Evolutionary conservation across 306 rosid genomes (phyloP).

Genomic region (Citrullus mucosospermus): DNA sequence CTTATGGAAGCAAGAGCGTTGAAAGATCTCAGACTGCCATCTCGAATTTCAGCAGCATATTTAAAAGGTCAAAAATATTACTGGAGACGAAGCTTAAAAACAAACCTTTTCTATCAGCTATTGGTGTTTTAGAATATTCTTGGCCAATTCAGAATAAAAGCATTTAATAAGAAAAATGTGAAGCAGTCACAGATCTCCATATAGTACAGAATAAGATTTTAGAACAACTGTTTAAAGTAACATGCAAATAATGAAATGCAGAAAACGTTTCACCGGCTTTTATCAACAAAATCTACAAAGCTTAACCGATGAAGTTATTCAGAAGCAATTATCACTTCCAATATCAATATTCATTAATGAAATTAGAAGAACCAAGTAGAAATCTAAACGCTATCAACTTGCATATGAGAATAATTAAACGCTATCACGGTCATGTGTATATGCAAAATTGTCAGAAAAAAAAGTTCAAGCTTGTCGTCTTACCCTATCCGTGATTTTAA

Average conservation of each 20-base stretch:
- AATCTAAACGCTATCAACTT: not conserved
- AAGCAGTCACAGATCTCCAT: not conserved
- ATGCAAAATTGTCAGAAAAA: not conserved
- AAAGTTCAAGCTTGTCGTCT: not conserved
- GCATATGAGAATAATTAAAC: not conserved
- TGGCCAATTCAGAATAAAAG: not conserved
- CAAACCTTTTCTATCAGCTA: not conserved
- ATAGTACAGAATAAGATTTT: not conserved
- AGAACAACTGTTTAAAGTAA: not conserved
- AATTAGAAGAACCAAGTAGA: not conserved
- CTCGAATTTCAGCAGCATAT: not conserved
- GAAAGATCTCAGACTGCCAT: not conserved
- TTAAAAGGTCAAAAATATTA: not conserved
- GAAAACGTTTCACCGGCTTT: not conserved
- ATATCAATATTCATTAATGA: not conserved
- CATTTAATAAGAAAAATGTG: not conserved
- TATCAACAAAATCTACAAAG: not conserved
- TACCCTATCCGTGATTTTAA: constrained; percentile 35
- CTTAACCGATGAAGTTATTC: not conserved
- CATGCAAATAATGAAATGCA: constrained; percentile 3
- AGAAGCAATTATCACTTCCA: not conserved
- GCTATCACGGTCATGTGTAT: not conserved
- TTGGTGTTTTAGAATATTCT: not conserved
- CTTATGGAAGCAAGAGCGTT: not conserved
- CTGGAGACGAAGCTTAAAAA: not conserved